Evolutionary conservation across 139 green algal genomes (phyloP), one percentile per base, ranked within the genome.

Genomic region (Coelastrella sp.): DNA sequence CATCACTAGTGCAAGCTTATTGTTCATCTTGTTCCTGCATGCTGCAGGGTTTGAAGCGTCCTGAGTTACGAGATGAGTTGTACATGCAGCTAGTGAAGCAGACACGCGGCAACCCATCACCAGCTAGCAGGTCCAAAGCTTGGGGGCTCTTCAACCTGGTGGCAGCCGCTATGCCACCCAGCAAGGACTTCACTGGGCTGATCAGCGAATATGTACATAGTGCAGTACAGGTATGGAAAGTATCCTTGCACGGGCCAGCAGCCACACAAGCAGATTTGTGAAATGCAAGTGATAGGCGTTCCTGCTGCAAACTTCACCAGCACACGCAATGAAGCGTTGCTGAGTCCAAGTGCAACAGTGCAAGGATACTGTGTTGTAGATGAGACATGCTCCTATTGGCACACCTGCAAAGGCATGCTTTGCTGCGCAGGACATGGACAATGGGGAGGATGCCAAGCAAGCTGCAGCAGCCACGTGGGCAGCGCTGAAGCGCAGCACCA

Each of bases 11-110:
- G 48, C 48, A 11, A 2, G 2, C 17, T 2, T 62, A 21, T 19
- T 75, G 13, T 2, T 25, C 66, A 48, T n/a, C 13, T 53, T 13
- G 66, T 2, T n/a, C n/a, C 27, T 79, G 41, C 30, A 19, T 43
- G 8, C 6, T 32, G 25, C 79, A 88, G 82, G 94, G 91, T 21
- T 83, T 98, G 19, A 97, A 98, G 86, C 88, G 94, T 3, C 83
- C 91, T 7, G 97, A 99, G 91, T 93, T 99, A 34, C 92, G 93
- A 13, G 97, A 99, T 81, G 97, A 99, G 93, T 88, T 99, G 50
- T 95, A 93, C 85, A 94, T 94, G 90, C 91, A 94, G 85, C 91
- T 99, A 21, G 73, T 98, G 6, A 98, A 98, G 90, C 96, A 99
- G 89, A 98, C 95, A 43, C 92, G 96, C 21, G 90, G 94, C 80